Base-by-base conservation (phyloP, 331 rosid genomes). In the Phaseolus coccineus region DNA sequence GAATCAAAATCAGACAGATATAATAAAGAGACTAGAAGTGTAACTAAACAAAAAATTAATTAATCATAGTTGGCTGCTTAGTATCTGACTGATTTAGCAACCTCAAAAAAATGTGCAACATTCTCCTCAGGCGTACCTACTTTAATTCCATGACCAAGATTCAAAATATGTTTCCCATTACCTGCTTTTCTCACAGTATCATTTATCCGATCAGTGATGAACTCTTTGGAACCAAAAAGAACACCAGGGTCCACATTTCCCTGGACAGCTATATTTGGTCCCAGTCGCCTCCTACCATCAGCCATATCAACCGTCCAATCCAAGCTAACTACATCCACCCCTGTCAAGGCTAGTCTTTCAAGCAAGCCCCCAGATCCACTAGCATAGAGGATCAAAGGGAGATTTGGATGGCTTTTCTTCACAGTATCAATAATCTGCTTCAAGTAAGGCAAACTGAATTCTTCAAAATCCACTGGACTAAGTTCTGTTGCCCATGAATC, bases 291-390 rank as follows among this genome's bases (percentile, higher is more conserved):
- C 86, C 98, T 89, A 31, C 99, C 99, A 55, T 96, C 99, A 0
- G 96, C 98, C 97, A 96, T 93, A 67, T 96, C 99, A 22, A 96
- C 98, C 0, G 97, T 96, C 99, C 99, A 96, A 69, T 96, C 99
- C 94, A 96, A 85, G 89, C 98, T 94, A 75, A 94, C 91, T 7
- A 93, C 97, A 56, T 96, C 98, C 2, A 93, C 97, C 27, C 99
- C 99, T 0, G 98, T 96, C 82, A 90, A 70, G 57, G 93, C 91
- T 71, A 96, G 83, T 85, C 99, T 89, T 85, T 96, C 99, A 2
- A 96, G 98, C 82, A 96, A 79, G 47, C 99, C 99, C 12, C 99
- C 99, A 0, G 99, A 96, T 16, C 99, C 99, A 33, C 98, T 96
- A 39, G 99, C 99, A 78, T 96, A 96, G 30, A 96, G 96, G 86